These are phyloP conservation scores for Aspergillus flavus DNA, from an alignment of 2,329 filamentous ascomycete species.

Conservation along the genomic window DNA sequence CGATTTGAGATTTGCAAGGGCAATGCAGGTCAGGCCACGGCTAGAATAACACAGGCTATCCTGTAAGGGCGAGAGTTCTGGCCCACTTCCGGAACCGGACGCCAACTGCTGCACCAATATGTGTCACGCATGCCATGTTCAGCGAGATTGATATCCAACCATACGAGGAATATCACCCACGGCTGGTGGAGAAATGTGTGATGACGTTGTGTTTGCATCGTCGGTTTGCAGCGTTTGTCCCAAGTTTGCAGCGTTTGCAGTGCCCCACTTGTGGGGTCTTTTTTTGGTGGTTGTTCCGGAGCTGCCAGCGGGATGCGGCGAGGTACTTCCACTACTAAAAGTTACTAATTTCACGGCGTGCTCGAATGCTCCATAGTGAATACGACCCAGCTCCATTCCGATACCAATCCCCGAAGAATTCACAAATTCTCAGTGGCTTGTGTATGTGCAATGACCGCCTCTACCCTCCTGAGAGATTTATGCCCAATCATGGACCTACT, in stretches of 20 bases:
- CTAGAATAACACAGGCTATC: background rate
- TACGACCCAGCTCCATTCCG: background rate
- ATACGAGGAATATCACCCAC: conserved; percentile 2
- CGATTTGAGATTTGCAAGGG: conserved; percentile 1
- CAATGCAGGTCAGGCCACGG: background rate
- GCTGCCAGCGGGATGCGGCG: too few species aligned
- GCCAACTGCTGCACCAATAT: background rate
- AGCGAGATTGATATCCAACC: conserved; percentile 6
- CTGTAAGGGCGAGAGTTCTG: background rate
- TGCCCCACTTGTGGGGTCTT: background rate
- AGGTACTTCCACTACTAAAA: background rate
- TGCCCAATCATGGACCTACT: background rate
- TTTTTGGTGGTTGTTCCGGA: conserved; percentile 4
- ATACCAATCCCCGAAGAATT: background rate
- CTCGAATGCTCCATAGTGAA: background rate
- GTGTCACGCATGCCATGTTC: background rate
- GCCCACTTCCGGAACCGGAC: background rate
- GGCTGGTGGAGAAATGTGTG: conserved; percentile 8
- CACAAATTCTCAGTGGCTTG: background rate
- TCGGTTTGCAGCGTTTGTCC: conserved; percentile 18
- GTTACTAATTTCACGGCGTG: background rate
- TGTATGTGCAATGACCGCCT: background rate
- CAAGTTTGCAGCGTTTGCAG: conserved; percentile 21
- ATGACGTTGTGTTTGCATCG: conserved; percentile 21
- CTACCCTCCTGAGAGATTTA: background rate